A percentile compares a stretch with the other conserved stretches of the same genome.
phyloP scores from a whole-genome alignment of 495 filamentous ascomycete genomes.

The Bathelium albidoporum region DNA sequence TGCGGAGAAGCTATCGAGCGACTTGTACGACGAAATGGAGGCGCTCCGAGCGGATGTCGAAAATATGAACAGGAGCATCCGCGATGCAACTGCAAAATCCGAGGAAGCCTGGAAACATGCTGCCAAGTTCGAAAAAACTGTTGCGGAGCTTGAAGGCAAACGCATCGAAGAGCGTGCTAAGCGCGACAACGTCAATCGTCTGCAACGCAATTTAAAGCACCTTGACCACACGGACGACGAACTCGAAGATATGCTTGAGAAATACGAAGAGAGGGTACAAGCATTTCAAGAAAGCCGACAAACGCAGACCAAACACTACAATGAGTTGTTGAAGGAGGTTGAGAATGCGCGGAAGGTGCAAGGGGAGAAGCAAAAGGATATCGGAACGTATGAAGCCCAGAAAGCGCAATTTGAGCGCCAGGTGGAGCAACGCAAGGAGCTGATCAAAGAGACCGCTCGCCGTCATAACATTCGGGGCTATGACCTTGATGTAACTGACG shows the following conservation, averaged over 20 bases:
- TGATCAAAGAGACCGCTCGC: constrained; percentile 69
- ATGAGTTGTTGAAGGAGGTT: constrained; percentile 53
- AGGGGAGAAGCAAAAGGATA: constrained; percentile 66
- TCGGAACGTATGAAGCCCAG: constrained; percentile 75
- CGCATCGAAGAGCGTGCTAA: constrained; percentile 56
- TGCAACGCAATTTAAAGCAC: constrained; percentile 60
- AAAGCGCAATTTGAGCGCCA: constrained; percentile 78
- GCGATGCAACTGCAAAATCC: constrained; percentile 44
- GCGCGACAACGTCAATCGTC: constrained; percentile 54
- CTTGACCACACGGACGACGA: constrained; percentile 69
- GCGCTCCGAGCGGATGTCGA: constrained; percentile 46
- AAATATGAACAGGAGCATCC: constrained; percentile 46
- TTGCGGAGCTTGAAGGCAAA: constrained; percentile 65
- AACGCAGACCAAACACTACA: constrained; percentile 48
- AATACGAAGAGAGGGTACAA: constrained; percentile 66
- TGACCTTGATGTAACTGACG: constrained; percentile 65
- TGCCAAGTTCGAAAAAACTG: constrained; percentile 48
- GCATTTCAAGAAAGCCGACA: constrained; percentile 54
- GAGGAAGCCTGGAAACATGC: constrained; percentile 52
- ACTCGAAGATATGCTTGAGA: constrained; percentile 62
- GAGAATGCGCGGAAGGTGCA: constrained; percentile 46
- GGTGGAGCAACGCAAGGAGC: constrained; percentile 51
- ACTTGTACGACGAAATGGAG: constrained; percentile 67
- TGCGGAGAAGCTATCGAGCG: constrained; percentile 48
- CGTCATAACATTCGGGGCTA: constrained; percentile 77